Base-by-base conservation (phyloP, 2,329 filamentous ascomycete genomes). In the Verticillium longisporum region DNA sequence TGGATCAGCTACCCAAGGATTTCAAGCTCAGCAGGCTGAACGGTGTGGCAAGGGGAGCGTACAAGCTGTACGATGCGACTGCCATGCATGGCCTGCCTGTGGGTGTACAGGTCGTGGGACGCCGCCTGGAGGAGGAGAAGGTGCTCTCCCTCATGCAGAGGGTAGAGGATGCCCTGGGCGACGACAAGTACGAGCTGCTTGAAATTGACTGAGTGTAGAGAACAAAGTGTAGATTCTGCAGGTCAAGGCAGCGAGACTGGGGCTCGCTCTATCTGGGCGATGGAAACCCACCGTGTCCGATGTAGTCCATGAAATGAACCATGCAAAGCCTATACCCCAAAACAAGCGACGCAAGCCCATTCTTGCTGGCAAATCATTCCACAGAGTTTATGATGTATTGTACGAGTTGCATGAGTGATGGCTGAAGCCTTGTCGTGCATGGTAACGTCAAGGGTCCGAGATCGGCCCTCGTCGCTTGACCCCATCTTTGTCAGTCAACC, bases 31-130 rank as follows among this genome's bases (percentile, higher is more conserved):
- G 79, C 61, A 84, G 84, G 60, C 80, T 94, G 58, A 95, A 97
- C 66, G 88, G 89, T 3, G 86, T 97, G 9, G 91, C 92, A 0
- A 81, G 82, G 61, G 92, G 93, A 2, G 93, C 91, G 0, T 96
- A 95, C 74, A 92, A 90, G 74, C 82, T 92, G 67, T 97, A 97
- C 72, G 86, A 97, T 72, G 87, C 91, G 0, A 76, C 79, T 14
- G 86, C 85, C 62, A 97, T 97, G 93, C 88, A 91, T 56, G 93
- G 92, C 0, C 77, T 97, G 50, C 94, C 94, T 0, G 91, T 96
- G 0, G 93, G 86, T 0, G 87, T 97, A 7, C 92, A 97, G 74
- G 81, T 96, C 31, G 88, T 96, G 0, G 92, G 92, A 0, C 80
- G 88, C 53, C 81, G 92, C 38, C 76, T 96, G 68, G 88, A 95